Base-by-base conservation (phyloP, 2,329 filamentous ascomycete species). In the Tolypocladium capitatum region DNA sequence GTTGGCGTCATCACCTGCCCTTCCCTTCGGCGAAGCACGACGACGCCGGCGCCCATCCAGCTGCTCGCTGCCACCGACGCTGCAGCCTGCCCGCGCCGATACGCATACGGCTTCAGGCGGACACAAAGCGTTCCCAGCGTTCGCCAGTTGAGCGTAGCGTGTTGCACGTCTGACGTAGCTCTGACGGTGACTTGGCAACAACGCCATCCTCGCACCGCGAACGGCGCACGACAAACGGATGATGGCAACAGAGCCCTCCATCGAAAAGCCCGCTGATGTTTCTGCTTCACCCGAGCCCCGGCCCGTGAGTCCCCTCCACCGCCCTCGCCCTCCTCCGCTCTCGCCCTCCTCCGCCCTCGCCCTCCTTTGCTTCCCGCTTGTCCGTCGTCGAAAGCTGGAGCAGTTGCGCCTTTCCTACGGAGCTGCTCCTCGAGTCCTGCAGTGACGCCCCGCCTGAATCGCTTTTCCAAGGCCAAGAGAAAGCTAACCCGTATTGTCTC, bases 231-330 rank as follows among this genome's bases (percentile, higher is more conserved):
- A 69, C 67, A 65, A 73, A 42, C 75, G 75, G 74, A 80, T 76
- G 75, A 80, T 80, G 76, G 76, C 76, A 73, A 75, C 75, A 72
- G 76, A 77, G 74, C 70, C 72, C 69, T 69, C 70, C 62, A 67
- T 70, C 64, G 66, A 72, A 60, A 72, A 66, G 67, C 67, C 69
- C 65, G 70, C 70, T 65, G 72, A 75, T 73, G 72, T 70, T 68
- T 68, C 71, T 68, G 63, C 68, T 62, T 67, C 68, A 59, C 63
- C 68, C 59, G 66, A 69, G 56, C 58, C 66, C 55, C 64, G 68
- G 62, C 66, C 65, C 58, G 73, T 75, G 57, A 68, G 49, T 49
- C 13, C 16, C 7, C 18, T 3, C 18, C 34, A 9, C 30, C 16
- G 7, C 35, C 34, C 20, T 8, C 9, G 7, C 35, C 34, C 20